Evolutionary conservation across 768 basidiomycete species (phyloP).

Genomic region (Rhodosporidiobolus sp.): DNA sequence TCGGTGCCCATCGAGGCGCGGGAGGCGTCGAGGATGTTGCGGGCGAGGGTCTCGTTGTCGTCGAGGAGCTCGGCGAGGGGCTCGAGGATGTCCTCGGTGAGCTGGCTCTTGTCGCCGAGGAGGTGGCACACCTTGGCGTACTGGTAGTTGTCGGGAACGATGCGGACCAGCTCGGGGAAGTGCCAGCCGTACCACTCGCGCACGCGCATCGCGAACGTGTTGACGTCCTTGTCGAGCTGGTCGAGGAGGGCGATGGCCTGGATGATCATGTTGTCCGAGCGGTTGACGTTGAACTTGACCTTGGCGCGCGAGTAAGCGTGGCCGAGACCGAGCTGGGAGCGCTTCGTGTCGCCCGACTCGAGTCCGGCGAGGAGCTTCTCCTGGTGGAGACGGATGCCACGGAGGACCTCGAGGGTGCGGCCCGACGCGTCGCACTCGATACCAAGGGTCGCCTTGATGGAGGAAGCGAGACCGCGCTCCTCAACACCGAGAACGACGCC

Average conservation of each 20-base stretch:
- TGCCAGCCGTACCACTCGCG: constrained; percentile 99
- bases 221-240: constrained; percentile 98
- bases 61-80: constrained; percentile 75
- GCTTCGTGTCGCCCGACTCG: constrained; percentile 77
- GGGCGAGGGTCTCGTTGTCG: constrained; percentile 77
- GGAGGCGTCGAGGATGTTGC: constrained; percentile 91
- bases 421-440: constrained; percentile 80
- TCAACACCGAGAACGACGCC: constrained; percentile 72
- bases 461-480: constrained; percentile 68
- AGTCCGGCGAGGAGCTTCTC: constrained; percentile 84
- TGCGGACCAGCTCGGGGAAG: constrained; percentile 90
- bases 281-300: constrained; percentile 95
- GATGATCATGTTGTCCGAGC: constrained; percentile 84
- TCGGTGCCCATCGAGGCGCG: constrained; percentile 90
- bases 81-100: constrained; percentile 73
- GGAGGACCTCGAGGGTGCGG: constrained; percentile 75
- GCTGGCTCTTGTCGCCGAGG: constrained; percentile 80
- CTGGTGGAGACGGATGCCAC: constrained; percentile 88
- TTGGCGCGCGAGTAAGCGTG: constrained; percentile 97
- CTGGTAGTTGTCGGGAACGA: constrained; percentile 90
- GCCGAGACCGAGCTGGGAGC: constrained; percentile 92
- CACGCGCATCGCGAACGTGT: constrained; percentile 96
- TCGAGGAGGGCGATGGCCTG: constrained; percentile 97
- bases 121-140: constrained; percentile 82
- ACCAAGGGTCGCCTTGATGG: constrained; percentile 68